These are phyloP conservation scores for Anthoceros angustus DNA, from an alignment of 225 moss, liverwort and hornwort species.

Conservation along the genomic window DNA sequence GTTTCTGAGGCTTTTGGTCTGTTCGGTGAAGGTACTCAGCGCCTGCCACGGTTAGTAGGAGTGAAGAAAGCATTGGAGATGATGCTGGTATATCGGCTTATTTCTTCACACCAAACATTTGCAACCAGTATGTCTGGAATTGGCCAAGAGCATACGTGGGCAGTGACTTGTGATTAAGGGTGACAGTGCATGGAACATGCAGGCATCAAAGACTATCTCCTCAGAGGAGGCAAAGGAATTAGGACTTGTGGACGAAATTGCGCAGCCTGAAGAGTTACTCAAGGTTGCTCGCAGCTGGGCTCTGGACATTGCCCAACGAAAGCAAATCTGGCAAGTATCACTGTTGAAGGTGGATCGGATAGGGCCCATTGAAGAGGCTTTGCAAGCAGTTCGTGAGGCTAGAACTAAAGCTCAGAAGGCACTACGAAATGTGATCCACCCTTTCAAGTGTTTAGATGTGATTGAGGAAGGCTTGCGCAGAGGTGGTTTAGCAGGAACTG, in stretches of 20 bases:
- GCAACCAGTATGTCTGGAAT: neutral
- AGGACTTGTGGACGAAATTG: constrained; percentile 66
- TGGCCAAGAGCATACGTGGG: neutral
- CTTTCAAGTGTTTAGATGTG: constrained; percentile 56
- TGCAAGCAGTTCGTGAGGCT: constrained; percentile 37
- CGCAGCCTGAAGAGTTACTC: constrained; percentile 32
- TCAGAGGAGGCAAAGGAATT: constrained; percentile 40
- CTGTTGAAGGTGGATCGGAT: constrained; percentile 42
- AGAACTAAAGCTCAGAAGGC: constrained; percentile 31
- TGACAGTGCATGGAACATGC: constrained; percentile 10
- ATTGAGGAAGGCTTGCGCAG: constrained; percentile 44
- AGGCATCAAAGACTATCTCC: constrained; percentile 45
- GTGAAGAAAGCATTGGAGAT: constrained; percentile 63
- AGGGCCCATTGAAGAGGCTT: constrained; percentile 38
- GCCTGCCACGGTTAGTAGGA: constrained; percentile 84
- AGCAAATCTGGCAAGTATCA: constrained; percentile 44
- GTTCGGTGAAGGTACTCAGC: constrained; percentile 47
- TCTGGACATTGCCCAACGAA: constrained; percentile 45
- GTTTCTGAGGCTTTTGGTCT: neutral
- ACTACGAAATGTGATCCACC: constrained; percentile 58
- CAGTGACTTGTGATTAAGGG: neutral
- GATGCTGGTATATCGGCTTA: constrained; percentile 56
- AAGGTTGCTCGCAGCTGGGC: constrained; percentile 45
- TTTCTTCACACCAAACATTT: neutral
- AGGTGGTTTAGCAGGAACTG: constrained; percentile 40